Base-by-base conservation (phyloP, 306 rosid genomes). In the Dalbergia cultrata region DNA sequence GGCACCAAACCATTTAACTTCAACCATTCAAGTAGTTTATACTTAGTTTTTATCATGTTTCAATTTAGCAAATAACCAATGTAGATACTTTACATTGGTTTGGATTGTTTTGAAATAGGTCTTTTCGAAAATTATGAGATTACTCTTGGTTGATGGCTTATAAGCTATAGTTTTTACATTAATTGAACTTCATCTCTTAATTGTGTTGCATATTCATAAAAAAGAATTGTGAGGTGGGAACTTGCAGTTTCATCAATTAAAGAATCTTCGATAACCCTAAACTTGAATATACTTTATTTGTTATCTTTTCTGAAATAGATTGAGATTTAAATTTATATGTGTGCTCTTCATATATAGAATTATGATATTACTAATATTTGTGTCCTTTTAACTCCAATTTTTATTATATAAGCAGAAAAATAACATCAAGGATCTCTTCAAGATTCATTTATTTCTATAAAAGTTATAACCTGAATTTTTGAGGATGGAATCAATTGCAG, bases 161-260 rank as follows among this genome's bases (percentile, higher is more conserved):
- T 26, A 26, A 26, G 2, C 31, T 26, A 1, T 26, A 26, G 31
- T 26, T 26, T 26, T 26, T 26, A 26, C 31, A 26, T 26, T 26
- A 26, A 26, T 26, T 26, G 31, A 26, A 26, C 31, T 26, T 26
- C 2, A 26, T 26, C 31, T 26, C 31, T 26, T 26, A 26, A 26
- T 26, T 26, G 31, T 26, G 31, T 3, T 26, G 1, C 31, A 1
- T 26, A 26, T 26, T 26, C 31, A 26, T 26, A 26, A 1, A 26
- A 26, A 26, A 26, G 31, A 26, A 26, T 26, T 26, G 31, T 26
- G 31, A 26, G 31, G 31, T 26, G 31, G 41, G 7, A 37, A 2
- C 19, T 70, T 47, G 33, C 61, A 14, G 45, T 44, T 73, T 56
- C 54, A 67, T 9, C 61, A 78, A 68, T 22, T 67, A 69, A 57